These are phyloP conservation scores for Aspergillus pseudotamarii DNA, from an alignment of 2,329 filamentous ascomycete species.

Conservation along the genomic window DNA sequence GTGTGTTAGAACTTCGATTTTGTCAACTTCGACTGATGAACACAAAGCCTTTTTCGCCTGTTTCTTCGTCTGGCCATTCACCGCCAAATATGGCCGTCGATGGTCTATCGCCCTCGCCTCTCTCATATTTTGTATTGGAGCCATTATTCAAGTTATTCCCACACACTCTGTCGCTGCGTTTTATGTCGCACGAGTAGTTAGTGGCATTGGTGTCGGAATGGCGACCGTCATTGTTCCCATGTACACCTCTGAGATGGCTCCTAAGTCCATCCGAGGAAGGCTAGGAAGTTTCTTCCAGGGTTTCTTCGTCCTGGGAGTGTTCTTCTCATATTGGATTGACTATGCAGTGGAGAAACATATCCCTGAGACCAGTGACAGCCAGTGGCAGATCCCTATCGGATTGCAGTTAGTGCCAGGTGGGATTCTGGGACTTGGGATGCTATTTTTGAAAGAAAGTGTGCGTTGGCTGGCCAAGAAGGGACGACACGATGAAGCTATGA, in stretches of 20 bases:
- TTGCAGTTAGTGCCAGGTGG: constrained; percentile 54
- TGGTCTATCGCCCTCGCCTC: constrained; percentile 49
- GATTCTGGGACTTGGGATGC: constrained; percentile 52
- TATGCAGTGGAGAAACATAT: constrained; percentile 51
- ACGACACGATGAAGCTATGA: constrained; percentile 50
- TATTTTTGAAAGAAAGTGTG: constrained; percentile 52
- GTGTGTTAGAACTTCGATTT: not conserved
- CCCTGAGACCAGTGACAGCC: constrained; percentile 36
- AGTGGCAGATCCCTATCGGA: constrained; percentile 55
- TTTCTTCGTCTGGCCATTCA: constrained; percentile 51
- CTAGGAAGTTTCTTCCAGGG: constrained; percentile 41
- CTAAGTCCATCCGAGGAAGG: constrained; percentile 46
- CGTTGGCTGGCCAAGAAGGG: constrained; percentile 55
- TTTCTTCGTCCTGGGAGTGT: constrained; percentile 41
- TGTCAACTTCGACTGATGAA: not conserved
- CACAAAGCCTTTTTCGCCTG: constrained; percentile 54
- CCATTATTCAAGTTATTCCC: constrained; percentile 52
- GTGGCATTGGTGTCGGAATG: constrained; percentile 51
- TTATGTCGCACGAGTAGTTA: constrained; percentile 51
- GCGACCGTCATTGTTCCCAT: constrained; percentile 47
- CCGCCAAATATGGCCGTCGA: constrained; percentile 49
- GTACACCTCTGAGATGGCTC: constrained; percentile 47
- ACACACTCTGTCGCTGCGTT: constrained; percentile 49
- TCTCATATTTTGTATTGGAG: constrained; percentile 40
- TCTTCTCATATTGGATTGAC: constrained; percentile 50